Conservation (phyloP, 2,329 filamentous ascomycete genomes). For the Fusarium sp. region DNA sequence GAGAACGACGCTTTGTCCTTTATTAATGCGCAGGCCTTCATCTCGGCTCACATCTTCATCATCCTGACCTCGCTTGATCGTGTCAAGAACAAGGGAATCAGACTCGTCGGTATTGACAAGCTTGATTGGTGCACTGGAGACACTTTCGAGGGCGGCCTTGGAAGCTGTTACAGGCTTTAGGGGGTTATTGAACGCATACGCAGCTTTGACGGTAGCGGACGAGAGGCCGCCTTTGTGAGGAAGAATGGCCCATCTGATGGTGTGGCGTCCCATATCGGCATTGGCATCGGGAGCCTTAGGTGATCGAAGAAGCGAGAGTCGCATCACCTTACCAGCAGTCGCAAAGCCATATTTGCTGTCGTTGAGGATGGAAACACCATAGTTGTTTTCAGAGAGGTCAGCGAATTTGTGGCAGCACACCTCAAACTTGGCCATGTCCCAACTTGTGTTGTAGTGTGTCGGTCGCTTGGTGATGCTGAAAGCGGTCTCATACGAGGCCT, state of each 20-base stretch:
- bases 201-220: conserved; percentile 81
- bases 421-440: conserved; percentile 99
- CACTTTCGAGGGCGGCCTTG: conserved; percentile 46
- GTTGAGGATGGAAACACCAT: conserved; percentile 93
- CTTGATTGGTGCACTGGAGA: conserved; percentile 66
- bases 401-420: conserved; percentile 97
- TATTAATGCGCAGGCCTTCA: conserved; percentile 72
- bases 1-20: conserved; percentile 83
- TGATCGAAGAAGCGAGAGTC: conserved; percentile 84
- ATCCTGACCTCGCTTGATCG: conserved; percentile 92
- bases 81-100: conserved; percentile 82
- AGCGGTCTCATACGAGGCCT: conserved; percentile 95
- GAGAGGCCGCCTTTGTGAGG: conserved; percentile 83
- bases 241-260: conserved; percentile 90
- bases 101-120: conserved; percentile 69
- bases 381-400: conserved; percentile 87
- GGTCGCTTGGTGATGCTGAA: conserved; percentile 90
- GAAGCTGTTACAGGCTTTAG: conserved; percentile 60
- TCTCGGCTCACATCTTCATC: conserved; percentile 78
- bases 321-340: conserved; percentile 89
- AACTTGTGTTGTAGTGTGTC: conserved; percentile 97
- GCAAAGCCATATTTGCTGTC: conserved; percentile 98
- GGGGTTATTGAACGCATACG: conserved; percentile 91
- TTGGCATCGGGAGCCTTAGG: conserved; percentile 94
- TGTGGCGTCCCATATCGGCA: conserved; percentile 92